Base-by-base conservation (phyloP, 371 early-diverging fungal genomes). In the Zychaea mexicana region DNA sequence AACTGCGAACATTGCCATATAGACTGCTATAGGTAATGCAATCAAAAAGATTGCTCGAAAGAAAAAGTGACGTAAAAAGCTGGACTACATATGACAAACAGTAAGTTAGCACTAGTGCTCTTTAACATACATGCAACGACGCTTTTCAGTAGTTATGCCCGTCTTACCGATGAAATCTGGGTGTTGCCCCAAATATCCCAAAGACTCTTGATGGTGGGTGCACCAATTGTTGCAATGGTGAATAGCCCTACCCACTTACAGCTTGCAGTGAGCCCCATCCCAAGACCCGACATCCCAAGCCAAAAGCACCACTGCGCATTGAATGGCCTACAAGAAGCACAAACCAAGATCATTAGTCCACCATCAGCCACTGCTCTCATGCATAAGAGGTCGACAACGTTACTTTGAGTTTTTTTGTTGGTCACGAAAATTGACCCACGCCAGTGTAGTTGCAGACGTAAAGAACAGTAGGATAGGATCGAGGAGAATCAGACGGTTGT, bases 231-330 rank as follows among this genome's bases (percentile, higher is more conserved):
- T 3, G 90, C 92, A 63, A 97, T 85, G 9, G 90, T 89, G 60
- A 98, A 94, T 30, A 97, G 73, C 1, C 96, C 98, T 39, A 96
- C 95, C 93, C 95, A 94, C 74, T 97, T 97, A 68, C 90, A 82
- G 72, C 85, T 85, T 7, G 79, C 71, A 9, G 89, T 74, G 38
- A 89, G 77, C 5, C 91, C 94, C 61, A 92, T 65, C 46, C 83
- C 83, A 28, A 90, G 26, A 2, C 95, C 94, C 2, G 94, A 92
- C 33, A 83, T 53, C 4, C 78, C 54, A 39, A 94, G 72, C 91
- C 93, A 94, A 33, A 72, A 55, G 79, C 85, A 89, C 94, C 94
- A 93, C 28, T 68, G 72, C 33, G 63, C 57, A 47, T 79, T 68
- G 63, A 92, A 93, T 0, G 90, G 83, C 13, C 86, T 78, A 57